Conservation (phyloP, 208 protist genomes). For the Vickermania ingenoplastis region DNA sequence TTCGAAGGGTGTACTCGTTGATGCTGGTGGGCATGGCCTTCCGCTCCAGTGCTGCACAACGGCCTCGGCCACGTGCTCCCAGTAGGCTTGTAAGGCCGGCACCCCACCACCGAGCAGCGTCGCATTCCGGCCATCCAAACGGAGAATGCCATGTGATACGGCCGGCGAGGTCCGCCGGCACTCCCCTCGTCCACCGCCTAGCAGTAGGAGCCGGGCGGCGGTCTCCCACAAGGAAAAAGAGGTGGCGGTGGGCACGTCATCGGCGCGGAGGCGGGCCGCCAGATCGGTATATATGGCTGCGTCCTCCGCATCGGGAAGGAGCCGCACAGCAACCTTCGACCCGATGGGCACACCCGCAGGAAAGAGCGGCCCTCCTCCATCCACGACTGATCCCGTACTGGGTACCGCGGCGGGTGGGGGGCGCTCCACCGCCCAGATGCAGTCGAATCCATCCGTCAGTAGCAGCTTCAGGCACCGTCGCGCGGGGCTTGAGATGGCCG, state of each 20-base stretch:
- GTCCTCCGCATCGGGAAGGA: neutral
- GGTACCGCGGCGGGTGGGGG: neutral
- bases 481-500: no score
- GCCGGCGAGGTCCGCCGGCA: neutral
- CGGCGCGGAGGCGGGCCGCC: neutral
- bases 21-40: no score
- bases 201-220: no score
- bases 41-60: no score
- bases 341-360: neutral
- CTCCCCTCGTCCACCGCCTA: no score
- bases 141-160: no score
- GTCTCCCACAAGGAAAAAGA: neutral
- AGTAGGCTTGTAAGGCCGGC: neutral
- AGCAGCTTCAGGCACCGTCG: neutral
- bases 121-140: neutral
- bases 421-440: neutral
- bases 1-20: no score
- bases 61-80: neutral
- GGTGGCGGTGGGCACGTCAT: neutral
- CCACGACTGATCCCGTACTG: neutral
- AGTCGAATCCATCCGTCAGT: neutral
- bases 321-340: neutral
- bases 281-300: neutral
- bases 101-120: neutral
- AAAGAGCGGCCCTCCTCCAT: neutral